These are phyloP conservation scores for Termitomyces sp. DNA, from an alignment of 768 basidiomycete genomes.

Conservation along the genomic window DNA sequence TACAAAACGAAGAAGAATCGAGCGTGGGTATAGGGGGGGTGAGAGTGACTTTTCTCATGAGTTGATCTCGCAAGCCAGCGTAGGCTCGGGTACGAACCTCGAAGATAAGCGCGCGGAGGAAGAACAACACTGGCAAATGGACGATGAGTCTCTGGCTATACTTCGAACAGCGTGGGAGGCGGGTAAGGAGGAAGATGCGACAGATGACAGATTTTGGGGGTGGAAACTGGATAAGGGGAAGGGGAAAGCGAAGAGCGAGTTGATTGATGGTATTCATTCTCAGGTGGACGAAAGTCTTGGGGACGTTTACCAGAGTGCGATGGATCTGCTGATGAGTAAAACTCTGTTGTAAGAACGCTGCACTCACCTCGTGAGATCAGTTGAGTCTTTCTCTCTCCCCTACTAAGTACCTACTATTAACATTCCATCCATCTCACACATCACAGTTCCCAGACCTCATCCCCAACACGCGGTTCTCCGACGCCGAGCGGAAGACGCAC, in stretches of 20 bases:
- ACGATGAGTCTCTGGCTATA: neutral
- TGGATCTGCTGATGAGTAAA: neutral
- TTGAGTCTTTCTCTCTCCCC: neutral
- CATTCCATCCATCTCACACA: neutral
- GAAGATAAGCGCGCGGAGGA: neutral
- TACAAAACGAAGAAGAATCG: neutral
- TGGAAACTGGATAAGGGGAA: neutral
- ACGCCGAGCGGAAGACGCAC: neutral
- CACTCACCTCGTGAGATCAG: neutral
- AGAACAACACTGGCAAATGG: neutral
- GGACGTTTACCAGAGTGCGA: neutral
- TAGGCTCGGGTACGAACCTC: neutral
- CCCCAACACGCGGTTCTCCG: neutral
- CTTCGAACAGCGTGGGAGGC: neutral
- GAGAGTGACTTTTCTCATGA: neutral
- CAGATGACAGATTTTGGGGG: neutral
- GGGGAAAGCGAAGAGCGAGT: neutral
- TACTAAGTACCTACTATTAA: neutral
- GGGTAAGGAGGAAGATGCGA: neutral
- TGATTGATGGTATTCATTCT: neutral
- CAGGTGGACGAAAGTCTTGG: neutral
- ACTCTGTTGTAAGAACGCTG: neutral
- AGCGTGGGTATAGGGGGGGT: too few species aligned
- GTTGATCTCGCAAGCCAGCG: neutral
- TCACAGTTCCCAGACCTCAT: neutral